Evolutionary conservation across 805 yeast species (phyloP).

Genomic region (Teunomyces aglyptinius): DNA sequence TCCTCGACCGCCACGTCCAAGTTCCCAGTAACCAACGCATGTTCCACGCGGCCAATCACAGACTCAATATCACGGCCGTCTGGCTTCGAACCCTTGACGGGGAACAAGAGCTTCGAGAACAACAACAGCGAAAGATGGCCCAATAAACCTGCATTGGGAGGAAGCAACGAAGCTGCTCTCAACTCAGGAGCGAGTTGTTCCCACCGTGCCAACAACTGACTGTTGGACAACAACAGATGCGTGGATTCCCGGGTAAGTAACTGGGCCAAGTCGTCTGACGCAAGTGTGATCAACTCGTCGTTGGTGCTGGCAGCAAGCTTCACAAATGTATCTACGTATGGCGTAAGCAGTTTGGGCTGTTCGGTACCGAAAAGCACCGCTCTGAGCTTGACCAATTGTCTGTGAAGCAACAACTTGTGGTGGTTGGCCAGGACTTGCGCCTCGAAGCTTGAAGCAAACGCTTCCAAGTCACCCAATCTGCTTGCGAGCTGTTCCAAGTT

Average conservation of each 20-base stretch:
- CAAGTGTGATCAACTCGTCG: slow-evolving; percentile 35
- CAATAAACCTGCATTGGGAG: slow-evolving; percentile 92
- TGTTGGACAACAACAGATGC: slow-evolving; percentile 64
- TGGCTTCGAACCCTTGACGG: slow-evolving; percentile 74
- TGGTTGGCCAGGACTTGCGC: slow-evolving; percentile 33
- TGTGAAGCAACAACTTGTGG: slow-evolving; percentile 31
- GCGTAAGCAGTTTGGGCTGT: slow-evolving; percentile 25
- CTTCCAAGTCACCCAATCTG: slow-evolving; percentile 55
- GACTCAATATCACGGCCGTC: slow-evolving; percentile 83
- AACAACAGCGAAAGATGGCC: slow-evolving; percentile 83
- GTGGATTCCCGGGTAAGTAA: slow-evolving; percentile 37
- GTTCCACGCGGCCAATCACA: slow-evolving; percentile 80
- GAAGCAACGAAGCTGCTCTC: slow-evolving; percentile 82
- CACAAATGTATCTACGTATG: slow-evolving; percentile 39
- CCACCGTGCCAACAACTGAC: slow-evolving; percentile 81
- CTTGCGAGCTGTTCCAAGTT: slow-evolving; percentile 59
- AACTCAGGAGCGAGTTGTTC: slow-evolving; percentile 77
- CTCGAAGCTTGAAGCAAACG: slow-evolving; percentile 47
- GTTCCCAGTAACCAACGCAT: slow-evolving; percentile 69
- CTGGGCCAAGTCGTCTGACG: slow-evolving; percentile 33
- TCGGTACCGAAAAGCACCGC: slow-evolving; percentile 24
- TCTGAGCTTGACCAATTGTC: slow-evolving; percentile 33
- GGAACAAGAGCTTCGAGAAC: slow-evolving; percentile 71
- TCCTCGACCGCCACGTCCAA: slow-evolving; percentile 90
- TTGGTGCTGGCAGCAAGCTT: slow-evolving; percentile 19